Evolutionary conservation across 345 rosid genomes (phyloP).

Genomic region (Moricandia arvensis): DNA sequence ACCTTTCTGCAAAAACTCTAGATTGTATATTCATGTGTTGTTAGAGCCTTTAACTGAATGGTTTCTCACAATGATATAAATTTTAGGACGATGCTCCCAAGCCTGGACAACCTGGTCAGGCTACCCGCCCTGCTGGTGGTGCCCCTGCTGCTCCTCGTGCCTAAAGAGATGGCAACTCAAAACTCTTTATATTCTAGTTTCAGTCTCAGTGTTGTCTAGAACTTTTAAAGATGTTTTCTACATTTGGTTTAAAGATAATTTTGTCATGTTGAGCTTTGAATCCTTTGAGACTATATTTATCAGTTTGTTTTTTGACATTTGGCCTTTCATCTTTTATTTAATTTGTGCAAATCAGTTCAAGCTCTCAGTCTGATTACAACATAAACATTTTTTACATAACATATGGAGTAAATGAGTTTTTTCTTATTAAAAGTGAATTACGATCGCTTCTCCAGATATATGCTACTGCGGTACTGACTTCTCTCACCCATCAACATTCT

Average conservation of each 20-base stretch:
- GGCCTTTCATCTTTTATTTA: not conserved
- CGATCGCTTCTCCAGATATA: too few relatives aligned
- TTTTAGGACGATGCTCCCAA: constrained; percentile 54
- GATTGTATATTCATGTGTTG: not conserved
- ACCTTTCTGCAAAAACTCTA: not conserved
- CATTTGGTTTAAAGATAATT: constrained; percentile 10
- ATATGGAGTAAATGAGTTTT: too few relatives aligned
- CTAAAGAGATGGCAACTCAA: constrained; percentile 24
- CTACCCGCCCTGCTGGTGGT: constrained; percentile 54
- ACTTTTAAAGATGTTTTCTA: constrained; percentile 26
- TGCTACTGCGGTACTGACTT: too few relatives aligned
- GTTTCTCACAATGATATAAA: not conserved
- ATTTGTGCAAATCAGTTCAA: too few relatives aligned
- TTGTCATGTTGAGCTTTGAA: not conserved
- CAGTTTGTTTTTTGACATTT: constrained; percentile 7
- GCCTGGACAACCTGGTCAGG: constrained; percentile 71
- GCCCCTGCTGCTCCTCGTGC: constrained; percentile 56
- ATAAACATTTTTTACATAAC: too few relatives aligned
- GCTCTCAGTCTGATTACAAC: too few relatives aligned
- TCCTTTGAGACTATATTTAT: constrained; percentile 25
- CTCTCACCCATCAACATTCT: too few relatives aligned
- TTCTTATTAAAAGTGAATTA: too few relatives aligned
- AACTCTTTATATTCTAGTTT: constrained; percentile 10
- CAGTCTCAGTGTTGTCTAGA: constrained; percentile 12
- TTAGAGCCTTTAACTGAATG: not conserved